phyloP scores from a whole-genome alignment of 306 rosid genomes.

The Trifolium repens region DNA sequence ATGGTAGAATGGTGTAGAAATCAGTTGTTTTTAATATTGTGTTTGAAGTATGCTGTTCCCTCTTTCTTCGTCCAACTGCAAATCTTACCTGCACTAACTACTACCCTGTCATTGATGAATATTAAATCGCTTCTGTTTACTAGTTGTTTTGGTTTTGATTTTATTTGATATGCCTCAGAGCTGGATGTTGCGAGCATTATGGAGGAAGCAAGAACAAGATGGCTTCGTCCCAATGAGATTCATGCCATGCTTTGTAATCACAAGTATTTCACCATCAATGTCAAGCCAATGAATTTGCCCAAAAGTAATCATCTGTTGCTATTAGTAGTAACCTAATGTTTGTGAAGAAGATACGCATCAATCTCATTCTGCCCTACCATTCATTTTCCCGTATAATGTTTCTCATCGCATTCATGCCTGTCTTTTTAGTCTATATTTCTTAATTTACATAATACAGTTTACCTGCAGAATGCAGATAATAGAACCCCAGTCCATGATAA shows the following conservation, averaged over 20 bases:
- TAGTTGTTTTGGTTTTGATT: conserved; percentile 33
- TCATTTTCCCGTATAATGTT: conserved; percentile 8
- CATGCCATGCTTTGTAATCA: conserved; percentile 82
- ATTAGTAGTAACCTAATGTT: conserved; percentile 29
- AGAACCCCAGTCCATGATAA: conserved; percentile 29
- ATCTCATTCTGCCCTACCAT: conserved; percentile 19
- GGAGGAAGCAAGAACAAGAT: conserved; percentile 82
- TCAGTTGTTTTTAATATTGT: neutral
- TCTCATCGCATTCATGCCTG: conserved; percentile 15
- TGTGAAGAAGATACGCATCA: conserved; percentile 34
- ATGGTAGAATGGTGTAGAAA: conserved; percentile 3
- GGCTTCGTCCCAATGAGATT: conserved; percentile 99
- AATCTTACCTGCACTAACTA: conserved; percentile 1
- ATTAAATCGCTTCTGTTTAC: neutral
- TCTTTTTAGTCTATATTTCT: conserved; percentile 5
- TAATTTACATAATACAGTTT: conserved; percentile 14
- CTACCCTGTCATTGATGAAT: conserved; percentile 14
- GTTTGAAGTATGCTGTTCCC: conserved; percentile 4
- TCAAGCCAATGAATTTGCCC: conserved; percentile 89
- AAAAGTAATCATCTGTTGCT: conserved; percentile 62
- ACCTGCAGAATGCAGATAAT: neutral
- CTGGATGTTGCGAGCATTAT: conserved; percentile 66
- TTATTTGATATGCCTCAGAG: conserved; percentile 55
- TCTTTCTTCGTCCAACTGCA: conserved; percentile 10
- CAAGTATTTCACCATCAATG: conserved; percentile 74